phyloP scores from a whole-genome alignment of 257 asterid genomes.

The Solanum tarapatanum region DNA sequence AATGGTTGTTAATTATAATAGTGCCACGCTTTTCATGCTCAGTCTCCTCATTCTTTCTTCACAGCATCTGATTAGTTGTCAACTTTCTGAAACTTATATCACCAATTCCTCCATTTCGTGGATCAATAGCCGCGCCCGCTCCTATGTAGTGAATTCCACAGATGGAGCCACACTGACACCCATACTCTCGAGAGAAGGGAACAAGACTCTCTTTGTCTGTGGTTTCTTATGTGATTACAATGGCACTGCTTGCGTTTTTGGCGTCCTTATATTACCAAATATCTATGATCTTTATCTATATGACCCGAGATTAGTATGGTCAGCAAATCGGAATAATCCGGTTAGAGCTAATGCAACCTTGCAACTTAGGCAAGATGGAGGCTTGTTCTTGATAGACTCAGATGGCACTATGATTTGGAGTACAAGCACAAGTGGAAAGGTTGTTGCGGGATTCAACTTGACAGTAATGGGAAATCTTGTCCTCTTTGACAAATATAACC shows the following conservation, averaged over 20 bases:
- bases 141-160: neutral
- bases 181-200: neutral
- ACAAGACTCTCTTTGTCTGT: neutral
- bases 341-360: neutral
- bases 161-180: neutral
- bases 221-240: neutral
- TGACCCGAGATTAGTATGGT: neutral
- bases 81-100: neutral
- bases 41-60: neutral
- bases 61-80: neutral
- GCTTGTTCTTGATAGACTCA: neutral
- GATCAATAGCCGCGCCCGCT: neutral
- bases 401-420: neutral
- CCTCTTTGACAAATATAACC: neutral
- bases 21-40: neutral
- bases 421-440: neutral
- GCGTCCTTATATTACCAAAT: neutral
- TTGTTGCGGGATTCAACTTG: neutral
- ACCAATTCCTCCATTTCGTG: neutral
- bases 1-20: neutral
- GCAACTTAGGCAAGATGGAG: neutral
- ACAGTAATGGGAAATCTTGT: neutral
- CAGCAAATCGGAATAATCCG: conserved; percentile 2
- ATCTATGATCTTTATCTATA: neutral
- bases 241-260: neutral